A percentile compares a stretch with the other conserved stretches of the same genome.
These are phyloP conservation scores for Hordeum pubiflorum DNA, from an alignment of 202 grass and related monocot genomes.

Conservation along the genomic window DNA sequence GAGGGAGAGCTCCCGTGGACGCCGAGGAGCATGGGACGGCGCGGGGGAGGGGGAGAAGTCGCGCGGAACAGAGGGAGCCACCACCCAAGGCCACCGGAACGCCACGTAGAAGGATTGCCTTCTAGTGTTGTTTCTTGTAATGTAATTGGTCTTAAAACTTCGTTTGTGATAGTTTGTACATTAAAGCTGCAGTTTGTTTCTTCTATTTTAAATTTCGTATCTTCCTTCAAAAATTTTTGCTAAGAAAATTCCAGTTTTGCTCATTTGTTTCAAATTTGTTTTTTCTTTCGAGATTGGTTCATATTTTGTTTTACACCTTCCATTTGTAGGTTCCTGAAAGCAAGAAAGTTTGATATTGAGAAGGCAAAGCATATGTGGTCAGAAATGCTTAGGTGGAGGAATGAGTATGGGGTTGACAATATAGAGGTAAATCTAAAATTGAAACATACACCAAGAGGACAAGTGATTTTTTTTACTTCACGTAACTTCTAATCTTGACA, in stretches of 20 bases:
- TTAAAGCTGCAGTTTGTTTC: background rate
- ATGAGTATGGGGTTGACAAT: constrained; percentile 67
- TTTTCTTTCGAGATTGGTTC: background rate
- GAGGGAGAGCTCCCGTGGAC: too few relatives aligned
- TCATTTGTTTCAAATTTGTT: constrained; percentile 14
- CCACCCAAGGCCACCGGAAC: too few relatives aligned
- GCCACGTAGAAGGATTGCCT: too few relatives aligned
- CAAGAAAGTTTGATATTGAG: constrained; percentile 77
- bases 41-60: too few relatives aligned
- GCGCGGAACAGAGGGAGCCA: too few relatives aligned
- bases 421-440: constrained; percentile 55
- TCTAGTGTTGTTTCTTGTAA: background rate
- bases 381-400: constrained; percentile 96
- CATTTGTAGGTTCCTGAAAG: constrained; percentile 75
- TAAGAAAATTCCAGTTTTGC: background rate
- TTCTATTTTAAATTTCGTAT: background rate
- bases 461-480: background rate
- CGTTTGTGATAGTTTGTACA: background rate
- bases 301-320: constrained; percentile 2
- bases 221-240: background rate
- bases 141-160: background rate
- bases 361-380: constrained; percentile 95
- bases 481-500: constrained; percentile 14
- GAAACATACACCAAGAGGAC: background rate
- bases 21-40: too few relatives aligned